Conservation (phyloP, 345 rosid species). For the Microthlaspi erraticum region DNA sequence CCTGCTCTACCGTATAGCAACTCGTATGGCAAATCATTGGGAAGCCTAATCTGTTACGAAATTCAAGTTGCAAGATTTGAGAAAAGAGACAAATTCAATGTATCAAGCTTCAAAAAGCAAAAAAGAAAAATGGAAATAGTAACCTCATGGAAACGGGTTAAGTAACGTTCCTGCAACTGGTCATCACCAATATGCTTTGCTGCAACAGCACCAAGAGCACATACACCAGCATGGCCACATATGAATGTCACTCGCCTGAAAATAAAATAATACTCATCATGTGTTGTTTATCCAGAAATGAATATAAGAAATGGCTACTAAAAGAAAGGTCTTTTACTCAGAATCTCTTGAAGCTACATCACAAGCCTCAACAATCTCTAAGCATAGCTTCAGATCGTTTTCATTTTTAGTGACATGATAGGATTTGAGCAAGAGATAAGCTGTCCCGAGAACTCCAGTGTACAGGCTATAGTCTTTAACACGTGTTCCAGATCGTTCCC, state of each 20-base stretch:
- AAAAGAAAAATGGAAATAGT: background rate
- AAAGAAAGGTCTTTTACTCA: constrained; percentile 41
- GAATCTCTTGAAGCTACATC: constrained; percentile 59
- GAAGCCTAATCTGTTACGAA: constrained; percentile 56
- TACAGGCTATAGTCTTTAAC: constrained; percentile 58
- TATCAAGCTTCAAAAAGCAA: constrained; percentile 14
- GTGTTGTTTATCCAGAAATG: background rate
- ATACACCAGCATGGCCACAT: constrained; percentile 68
- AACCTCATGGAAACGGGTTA: constrained; percentile 60
- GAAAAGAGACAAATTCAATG: background rate
- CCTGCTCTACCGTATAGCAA: constrained; percentile 75
- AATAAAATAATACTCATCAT: constrained; percentile 1
- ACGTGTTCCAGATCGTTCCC: constrained; percentile 55
- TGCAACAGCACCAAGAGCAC: constrained; percentile 74
- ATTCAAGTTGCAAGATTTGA: background rate
- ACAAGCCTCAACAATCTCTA: constrained; percentile 59
- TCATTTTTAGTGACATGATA: constrained; percentile 52
- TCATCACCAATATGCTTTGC: constrained; percentile 57
- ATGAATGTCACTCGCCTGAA: constrained; percentile 64
- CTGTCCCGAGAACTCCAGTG: constrained; percentile 63
- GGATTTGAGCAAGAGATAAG: constrained; percentile 63
- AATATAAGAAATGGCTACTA: background rate
- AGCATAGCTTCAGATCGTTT: constrained; percentile 55
- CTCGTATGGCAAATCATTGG: constrained; percentile 56
- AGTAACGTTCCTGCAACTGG: constrained; percentile 45